Conservation (phyloP, 2,329 filamentous ascomycete genomes). For the Talaromyces sp. region DNA sequence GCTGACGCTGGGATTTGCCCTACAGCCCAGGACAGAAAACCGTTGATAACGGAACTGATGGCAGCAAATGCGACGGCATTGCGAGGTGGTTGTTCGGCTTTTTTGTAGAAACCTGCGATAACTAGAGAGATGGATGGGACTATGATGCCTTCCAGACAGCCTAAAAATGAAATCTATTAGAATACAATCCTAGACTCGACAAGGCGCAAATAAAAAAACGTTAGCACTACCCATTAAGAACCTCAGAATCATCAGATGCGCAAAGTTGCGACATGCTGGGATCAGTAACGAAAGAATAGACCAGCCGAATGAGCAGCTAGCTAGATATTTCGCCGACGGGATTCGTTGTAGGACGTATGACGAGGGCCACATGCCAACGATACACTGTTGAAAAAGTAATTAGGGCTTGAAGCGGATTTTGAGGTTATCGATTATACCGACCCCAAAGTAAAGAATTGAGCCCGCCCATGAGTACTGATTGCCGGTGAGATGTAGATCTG, state of each 20-base stretch:
- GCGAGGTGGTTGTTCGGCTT: conserved; percentile 38
- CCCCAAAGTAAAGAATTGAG: conserved; percentile 30
- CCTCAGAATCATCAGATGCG: conserved; percentile 22
- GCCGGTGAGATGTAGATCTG: conserved; percentile 49
- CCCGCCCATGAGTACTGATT: conserved; percentile 54
- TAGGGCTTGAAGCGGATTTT: conserved; percentile 1
- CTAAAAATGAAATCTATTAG: conserved; percentile 8
- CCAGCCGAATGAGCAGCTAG: conserved; percentile 20
- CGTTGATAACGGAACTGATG: conserved; percentile 32
- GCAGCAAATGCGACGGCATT: conserved; percentile 41
- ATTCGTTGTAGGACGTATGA: conserved; percentile 47
- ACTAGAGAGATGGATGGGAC: conserved; percentile 37
- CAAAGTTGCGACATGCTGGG: conserved; percentile 16
- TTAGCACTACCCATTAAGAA: conserved; percentile 36
- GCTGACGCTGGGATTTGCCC: conserved; percentile 51
- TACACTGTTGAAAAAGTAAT: conserved; percentile 41
- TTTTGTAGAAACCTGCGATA: conserved; percentile 41
- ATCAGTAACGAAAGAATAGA: conserved; percentile 19
- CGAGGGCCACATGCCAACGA: conserved; percentile 48
- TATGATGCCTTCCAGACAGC: conserved; percentile 36
- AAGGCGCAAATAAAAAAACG: background rate
- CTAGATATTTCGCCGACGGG: conserved; percentile 29
- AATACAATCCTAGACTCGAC: background rate
- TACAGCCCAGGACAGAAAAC: conserved; percentile 50
- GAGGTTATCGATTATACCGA: conserved; percentile 16